Conservation (phyloP, 768 basidiomycete species). For the Leccinellum rugosiceps region DNA sequence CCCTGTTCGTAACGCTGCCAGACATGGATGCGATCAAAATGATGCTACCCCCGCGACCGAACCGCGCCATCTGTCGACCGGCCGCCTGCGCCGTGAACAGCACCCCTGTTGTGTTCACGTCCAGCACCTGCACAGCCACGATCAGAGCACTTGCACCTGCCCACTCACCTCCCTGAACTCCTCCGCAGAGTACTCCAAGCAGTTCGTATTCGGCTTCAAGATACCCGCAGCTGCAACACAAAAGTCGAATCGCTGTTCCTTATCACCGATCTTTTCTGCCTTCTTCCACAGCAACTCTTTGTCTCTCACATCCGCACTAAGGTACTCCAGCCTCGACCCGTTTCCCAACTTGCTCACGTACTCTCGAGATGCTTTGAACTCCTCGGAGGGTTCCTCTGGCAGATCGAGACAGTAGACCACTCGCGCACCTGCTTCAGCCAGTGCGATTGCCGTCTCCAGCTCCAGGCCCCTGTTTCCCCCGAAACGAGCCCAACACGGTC, state of each 20-base stretch:
- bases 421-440: constrained; percentile 70
- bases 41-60: constrained; percentile 49
- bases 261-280: constrained; percentile 58
- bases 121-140: constrained; percentile 45
- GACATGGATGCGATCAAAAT: constrained; percentile 60
- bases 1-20: constrained; percentile 69
- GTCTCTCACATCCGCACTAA: constrained; percentile 61
- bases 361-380: constrained; percentile 52
- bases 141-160: not conserved
- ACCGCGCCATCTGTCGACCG: constrained; percentile 52
- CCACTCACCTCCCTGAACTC: constrained; percentile 59
- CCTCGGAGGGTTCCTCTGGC: constrained; percentile 50
- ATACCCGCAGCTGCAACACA: constrained; percentile 83
- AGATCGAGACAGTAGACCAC: constrained; percentile 70
- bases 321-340: constrained; percentile 52
- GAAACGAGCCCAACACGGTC: constrained; percentile 61
- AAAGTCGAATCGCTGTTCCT: constrained; percentile 69
- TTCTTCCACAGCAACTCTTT: constrained; percentile 57
- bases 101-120: constrained; percentile 61
- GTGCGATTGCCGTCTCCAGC: constrained; percentile 73
- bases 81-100: constrained; percentile 61
- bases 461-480: constrained; percentile 70
- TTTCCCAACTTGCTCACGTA: constrained; percentile 49
- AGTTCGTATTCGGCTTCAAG: constrained; percentile 54
- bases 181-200: constrained; percentile 61